Evolutionary conservation across 345 rosid species (phyloP).

Genomic region (Clausena lansium): DNA sequence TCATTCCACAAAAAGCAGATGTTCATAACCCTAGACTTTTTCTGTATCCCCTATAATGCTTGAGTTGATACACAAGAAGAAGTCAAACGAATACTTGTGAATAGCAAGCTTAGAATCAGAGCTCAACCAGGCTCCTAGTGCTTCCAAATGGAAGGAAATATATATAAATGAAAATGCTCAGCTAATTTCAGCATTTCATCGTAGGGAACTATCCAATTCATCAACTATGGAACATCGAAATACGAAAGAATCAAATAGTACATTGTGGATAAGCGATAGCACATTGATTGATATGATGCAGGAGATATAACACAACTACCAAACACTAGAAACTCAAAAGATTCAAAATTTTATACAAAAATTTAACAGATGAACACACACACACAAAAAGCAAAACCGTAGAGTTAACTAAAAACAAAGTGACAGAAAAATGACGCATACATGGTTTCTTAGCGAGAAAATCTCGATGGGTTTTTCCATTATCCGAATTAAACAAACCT

Average conservation of each 20-base stretch:
- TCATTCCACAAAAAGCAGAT: not conserved
- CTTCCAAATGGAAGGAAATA: not conserved
- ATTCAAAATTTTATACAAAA: not conserved
- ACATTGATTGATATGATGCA: not conserved
- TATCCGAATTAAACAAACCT: conserved; percentile 31
- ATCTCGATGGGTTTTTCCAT: conserved; percentile 22
- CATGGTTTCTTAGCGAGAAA: conserved; percentile 22
- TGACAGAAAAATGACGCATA: conserved; percentile 13
- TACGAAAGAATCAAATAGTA: not conserved
- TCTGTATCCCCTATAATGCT: not conserved
- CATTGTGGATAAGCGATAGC: not conserved
- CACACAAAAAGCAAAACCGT: conserved; percentile 2
- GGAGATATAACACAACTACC: not conserved
- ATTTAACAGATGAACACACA: not conserved
- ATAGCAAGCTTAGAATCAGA: not conserved
- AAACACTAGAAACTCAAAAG: not conserved
- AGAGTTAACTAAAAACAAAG: not conserved
- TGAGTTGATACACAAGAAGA: not conserved
- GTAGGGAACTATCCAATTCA: not conserved
- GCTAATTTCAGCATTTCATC: not conserved
- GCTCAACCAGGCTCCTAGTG: no score
- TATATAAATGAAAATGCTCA: not conserved
- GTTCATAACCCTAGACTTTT: not conserved
- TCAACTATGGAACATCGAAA: not conserved
- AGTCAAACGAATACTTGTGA: not conserved